Evolutionary conservation across 2,329 filamentous ascomycete genomes (phyloP).

Genomic region (Fonsecaea nubica): DNA sequence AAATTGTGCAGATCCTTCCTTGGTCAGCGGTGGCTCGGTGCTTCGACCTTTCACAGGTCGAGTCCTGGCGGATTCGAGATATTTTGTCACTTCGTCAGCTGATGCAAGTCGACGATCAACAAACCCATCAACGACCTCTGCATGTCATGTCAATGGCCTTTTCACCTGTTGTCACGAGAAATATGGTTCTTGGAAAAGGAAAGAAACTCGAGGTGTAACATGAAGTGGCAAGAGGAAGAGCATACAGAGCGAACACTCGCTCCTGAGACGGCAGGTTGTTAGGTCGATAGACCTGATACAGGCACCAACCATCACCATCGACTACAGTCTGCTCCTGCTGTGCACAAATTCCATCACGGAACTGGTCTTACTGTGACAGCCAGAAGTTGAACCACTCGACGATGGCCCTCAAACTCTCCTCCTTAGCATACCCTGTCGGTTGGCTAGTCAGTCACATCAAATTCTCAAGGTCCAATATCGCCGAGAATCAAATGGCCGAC

Average conservation of each 20-base stretch:
- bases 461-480: not conserved
- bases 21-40: too few relatives aligned
- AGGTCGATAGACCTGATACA: not conserved
- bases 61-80: not conserved
- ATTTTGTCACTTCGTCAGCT: not conserved
- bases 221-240: not conserved
- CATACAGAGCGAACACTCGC: not conserved
- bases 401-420: conserved; percentile 31
- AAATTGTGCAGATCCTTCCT: not conserved
- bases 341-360: not conserved
- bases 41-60: too few relatives aligned
- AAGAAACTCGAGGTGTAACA: not conserved
- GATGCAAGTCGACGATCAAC: not conserved
- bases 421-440: conserved; percentile 29
- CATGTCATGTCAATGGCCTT: not conserved
- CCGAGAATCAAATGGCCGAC: not conserved
- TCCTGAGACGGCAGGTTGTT: not conserved
- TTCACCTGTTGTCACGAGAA: not conserved
- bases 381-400: conserved; percentile 33
- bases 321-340: not conserved
- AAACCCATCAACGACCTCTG: not conserved
- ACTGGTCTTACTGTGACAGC: conserved; percentile 21
- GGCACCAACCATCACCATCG: not conserved
- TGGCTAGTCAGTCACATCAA: conserved; percentile 6
- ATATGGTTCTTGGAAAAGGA: not conserved